phyloP scores from a whole-genome alignment of 108 stramenopile genomes.

The Cyclotella atomus region DNA sequence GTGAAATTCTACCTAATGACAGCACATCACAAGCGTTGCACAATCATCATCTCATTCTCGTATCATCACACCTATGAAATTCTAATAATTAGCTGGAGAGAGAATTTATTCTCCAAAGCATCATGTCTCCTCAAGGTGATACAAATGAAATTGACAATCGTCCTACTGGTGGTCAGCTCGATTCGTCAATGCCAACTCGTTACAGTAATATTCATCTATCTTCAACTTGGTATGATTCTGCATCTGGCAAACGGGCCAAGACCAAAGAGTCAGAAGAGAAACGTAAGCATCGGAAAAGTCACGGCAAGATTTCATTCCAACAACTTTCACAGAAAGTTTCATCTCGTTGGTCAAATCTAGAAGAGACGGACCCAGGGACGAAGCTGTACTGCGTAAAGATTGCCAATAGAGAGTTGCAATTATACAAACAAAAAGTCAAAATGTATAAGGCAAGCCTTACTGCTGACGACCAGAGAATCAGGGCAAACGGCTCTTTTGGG shows the following conservation, averaged over 20 bases:
- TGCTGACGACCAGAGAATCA: not conserved
- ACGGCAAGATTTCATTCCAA: slow-evolving; percentile 33
- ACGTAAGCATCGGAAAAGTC: slow-evolving; percentile 12
- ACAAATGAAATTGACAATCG: not conserved
- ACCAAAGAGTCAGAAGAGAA: not conserved
- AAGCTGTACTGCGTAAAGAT: slow-evolving; percentile 3
- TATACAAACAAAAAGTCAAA: slow-evolving; percentile 8
- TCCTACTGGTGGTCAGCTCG: not conserved
- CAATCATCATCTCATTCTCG: too few species aligned
- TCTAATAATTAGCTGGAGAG: not conserved
- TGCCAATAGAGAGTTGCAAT: slow-evolving; percentile 8
- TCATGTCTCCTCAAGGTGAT: not conserved
- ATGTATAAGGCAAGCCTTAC: not conserved
- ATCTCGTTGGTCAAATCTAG: slow-evolving; percentile 9
- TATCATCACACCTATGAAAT: too few species aligned
- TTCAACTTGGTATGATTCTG: not conserved
- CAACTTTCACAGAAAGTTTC: slow-evolving; percentile 12
- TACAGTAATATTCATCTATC: not conserved
- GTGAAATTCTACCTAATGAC: too few species aligned
- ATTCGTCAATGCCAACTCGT: not conserved
- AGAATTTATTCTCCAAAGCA: not conserved
- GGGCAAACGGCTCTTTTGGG: too few species aligned
- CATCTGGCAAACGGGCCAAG: not conserved
- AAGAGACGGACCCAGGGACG: not conserved
- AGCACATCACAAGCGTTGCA: too few species aligned